A percentile compares a stretch with the other conserved stretches of the same genome.
phyloP scores from a whole-genome alignment of 768 basidiomycete genomes.

The Amanita inopinata region DNA sequence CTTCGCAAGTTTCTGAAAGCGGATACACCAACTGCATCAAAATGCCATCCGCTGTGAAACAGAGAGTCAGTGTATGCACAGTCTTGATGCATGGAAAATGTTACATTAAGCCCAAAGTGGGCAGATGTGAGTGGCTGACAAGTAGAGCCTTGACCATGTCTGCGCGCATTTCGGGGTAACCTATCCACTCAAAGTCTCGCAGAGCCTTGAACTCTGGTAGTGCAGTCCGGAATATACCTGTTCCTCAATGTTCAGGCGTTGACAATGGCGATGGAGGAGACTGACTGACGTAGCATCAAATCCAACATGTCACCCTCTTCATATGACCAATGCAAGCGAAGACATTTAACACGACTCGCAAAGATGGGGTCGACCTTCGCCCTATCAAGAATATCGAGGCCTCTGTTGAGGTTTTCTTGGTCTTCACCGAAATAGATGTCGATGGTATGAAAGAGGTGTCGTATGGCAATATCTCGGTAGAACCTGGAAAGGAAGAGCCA shows the following conservation, averaged over 20 bases:
- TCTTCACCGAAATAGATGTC: slow-evolving; percentile 64
- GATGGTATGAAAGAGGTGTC: slow-evolving; percentile 56
- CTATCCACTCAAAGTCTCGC: slow-evolving; percentile 67
- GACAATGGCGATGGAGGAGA: background rate
- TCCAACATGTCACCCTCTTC: slow-evolving; percentile 62
- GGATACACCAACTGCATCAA: slow-evolving; percentile 62
- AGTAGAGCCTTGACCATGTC: slow-evolving; percentile 56
- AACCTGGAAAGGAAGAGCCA: slow-evolving; percentile 61
- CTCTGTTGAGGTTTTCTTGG: slow-evolving; percentile 47
- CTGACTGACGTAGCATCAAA: slow-evolving; percentile 40
- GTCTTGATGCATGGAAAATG: slow-evolving; percentile 10
- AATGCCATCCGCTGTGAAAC: slow-evolving; percentile 54
- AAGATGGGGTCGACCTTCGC: slow-evolving; percentile 55
- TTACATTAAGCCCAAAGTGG: slow-evolving; percentile 50
- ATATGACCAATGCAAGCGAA: slow-evolving; percentile 60
- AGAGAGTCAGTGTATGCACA: background rate
- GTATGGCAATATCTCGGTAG: slow-evolving; percentile 54
- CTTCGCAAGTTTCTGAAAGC: slow-evolving; percentile 48
- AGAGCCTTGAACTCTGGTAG: slow-evolving; percentile 55
- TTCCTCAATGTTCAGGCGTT: background rate
- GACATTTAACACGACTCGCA: slow-evolving; percentile 45
- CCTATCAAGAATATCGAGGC: slow-evolving; percentile 58
- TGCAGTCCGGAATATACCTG: slow-evolving; percentile 53
- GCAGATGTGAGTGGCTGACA: slow-evolving; percentile 41
- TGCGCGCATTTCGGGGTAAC: slow-evolving; percentile 60